Conservation (phyloP, 805 yeast genomes). For the Gaillardinia entomophila region DNA sequence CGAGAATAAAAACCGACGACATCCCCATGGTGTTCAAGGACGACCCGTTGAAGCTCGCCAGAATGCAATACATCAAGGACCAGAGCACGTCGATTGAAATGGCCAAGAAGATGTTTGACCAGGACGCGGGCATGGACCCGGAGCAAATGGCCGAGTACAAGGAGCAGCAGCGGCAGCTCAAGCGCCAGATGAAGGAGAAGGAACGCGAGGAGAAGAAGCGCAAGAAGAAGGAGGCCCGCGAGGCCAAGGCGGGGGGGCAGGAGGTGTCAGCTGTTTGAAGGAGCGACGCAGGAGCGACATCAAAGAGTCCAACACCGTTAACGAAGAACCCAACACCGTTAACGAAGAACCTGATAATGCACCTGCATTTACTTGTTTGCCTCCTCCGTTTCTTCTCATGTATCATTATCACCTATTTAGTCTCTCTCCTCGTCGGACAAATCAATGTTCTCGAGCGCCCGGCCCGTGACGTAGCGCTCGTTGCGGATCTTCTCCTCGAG, state of each 20-base stretch:
- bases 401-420: slow-evolving; percentile 4
- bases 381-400: no score
- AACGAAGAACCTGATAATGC: no score
- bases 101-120: slow-evolving; percentile 38
- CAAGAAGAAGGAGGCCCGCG: not conserved
- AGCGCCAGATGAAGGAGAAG: not conserved
- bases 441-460: slow-evolving; percentile 43
- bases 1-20: slow-evolving; percentile 37
- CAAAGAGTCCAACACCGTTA: no score
- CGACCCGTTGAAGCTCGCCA: slow-evolving; percentile 37
- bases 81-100: slow-evolving; percentile 30
- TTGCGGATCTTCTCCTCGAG: slow-evolving; percentile 48
- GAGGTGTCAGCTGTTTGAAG: no score
- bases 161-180: not conserved
- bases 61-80: slow-evolving; percentile 35
- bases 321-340: no score
- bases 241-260: no score
- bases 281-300: no score
- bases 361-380: no score
- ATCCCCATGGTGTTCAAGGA: slow-evolving; percentile 34
- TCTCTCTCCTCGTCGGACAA: slow-evolving; percentile 5
- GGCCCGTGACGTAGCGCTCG: slow-evolving; percentile 52
- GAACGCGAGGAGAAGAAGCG: slow-evolving; percentile 1
- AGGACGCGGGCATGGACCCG: slow-evolving; percentile 15
- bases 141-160: slow-evolving; percentile 4